A percentile compares a stretch with the other conserved stretches of the same genome.
phyloP scores from a whole-genome alignment of 1,284 basidiomycete genomes.

The Fomitopsis schrenkii region DNA sequence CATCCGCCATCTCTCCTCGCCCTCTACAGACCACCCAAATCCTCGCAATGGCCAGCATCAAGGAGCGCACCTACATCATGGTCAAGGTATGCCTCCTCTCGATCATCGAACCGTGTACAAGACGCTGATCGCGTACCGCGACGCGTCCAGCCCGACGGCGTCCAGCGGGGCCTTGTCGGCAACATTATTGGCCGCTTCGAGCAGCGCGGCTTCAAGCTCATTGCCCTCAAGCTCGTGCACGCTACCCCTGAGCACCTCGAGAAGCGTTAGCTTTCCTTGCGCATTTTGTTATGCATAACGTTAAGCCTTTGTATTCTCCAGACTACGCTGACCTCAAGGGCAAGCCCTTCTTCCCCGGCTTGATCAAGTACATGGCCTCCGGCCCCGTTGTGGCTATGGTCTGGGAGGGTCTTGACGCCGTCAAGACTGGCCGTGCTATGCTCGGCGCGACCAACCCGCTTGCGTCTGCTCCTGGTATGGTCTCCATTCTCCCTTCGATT shows the following conservation, averaged over 20 bases:
- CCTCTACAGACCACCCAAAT: slow-evolving; percentile 19
- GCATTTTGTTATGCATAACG: not conserved
- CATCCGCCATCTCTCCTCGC: slow-evolving; percentile 22
- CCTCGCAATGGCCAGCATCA: slow-evolving; percentile 46
- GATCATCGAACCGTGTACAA: not conserved
- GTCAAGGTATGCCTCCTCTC: slow-evolving; percentile 61
- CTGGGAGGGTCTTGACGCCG: slow-evolving; percentile 95
- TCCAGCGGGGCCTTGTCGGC: slow-evolving; percentile 93
- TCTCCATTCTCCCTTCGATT: slow-evolving; percentile 4
- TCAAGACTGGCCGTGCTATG: slow-evolving; percentile 95
- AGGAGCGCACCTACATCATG: slow-evolving; percentile 87
- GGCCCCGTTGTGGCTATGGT: slow-evolving; percentile 98
- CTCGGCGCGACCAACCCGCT: slow-evolving; percentile 98
- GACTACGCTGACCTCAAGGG: slow-evolving; percentile 93
- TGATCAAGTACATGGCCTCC: slow-evolving; percentile 93
- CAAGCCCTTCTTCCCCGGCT: slow-evolving; percentile 90
- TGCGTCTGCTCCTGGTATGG: slow-evolving; percentile 75
- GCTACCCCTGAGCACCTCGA: slow-evolving; percentile 82
- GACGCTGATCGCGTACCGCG: not conserved
- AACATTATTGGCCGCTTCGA: slow-evolving; percentile 93
- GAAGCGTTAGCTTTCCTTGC: slow-evolving; percentile 51
- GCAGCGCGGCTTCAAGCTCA: slow-evolving; percentile 92
- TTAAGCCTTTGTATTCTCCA: slow-evolving; percentile 28
- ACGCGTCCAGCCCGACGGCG: slow-evolving; percentile 81
- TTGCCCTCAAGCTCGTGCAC: slow-evolving; percentile 84